phyloP scores from a whole-genome alignment of 495 filamentous ascomycete genomes.

The Podospora fimiseda region DNA sequence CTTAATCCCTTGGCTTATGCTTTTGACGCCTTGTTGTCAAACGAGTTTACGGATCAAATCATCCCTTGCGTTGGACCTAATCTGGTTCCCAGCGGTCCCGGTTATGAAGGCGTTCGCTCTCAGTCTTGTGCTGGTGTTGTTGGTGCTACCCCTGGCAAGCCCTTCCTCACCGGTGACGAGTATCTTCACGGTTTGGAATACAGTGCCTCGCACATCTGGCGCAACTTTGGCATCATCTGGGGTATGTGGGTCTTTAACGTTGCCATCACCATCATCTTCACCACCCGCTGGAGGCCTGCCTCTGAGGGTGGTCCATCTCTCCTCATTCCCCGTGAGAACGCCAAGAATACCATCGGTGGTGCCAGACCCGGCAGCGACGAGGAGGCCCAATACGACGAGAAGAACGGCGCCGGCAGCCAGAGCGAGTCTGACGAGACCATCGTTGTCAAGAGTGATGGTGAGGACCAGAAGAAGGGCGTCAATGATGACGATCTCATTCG shows the following conservation, averaged over 20 bases:
- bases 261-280: slow-evolving; percentile 54
- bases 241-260: slow-evolving; percentile 63
- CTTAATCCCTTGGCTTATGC: slow-evolving; percentile 71
- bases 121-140: slow-evolving; percentile 53
- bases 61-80: slow-evolving; percentile 40
- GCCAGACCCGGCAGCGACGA: slow-evolving; percentile 15
- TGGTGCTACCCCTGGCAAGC: slow-evolving; percentile 46
- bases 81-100: slow-evolving; percentile 55
- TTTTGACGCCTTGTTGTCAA: slow-evolving; percentile 62
- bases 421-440: slow-evolving; percentile 4
- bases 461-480: slow-evolving; percentile 2
- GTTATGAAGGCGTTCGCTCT: slow-evolving; percentile 38
- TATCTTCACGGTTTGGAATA: slow-evolving; percentile 60
- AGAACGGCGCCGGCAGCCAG: slow-evolving; percentile 30
- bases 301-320: slow-evolving; percentile 23
- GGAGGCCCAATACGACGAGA: slow-evolving; percentile 31
- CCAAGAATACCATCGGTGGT: slow-evolving; percentile 10
- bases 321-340: slow-evolving; percentile 32
- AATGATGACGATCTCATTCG: slow-evolving; percentile 29
- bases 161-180: slow-evolving; percentile 50
- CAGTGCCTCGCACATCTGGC: slow-evolving; percentile 62
- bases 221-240: slow-evolving; percentile 72
- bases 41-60: slow-evolving; percentile 59
- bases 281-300: slow-evolving; percentile 48
- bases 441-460: slow-evolving; percentile 18